Percentiles rank a stretch among this genome's conserved stretches.
Evolutionary conservation across 768 basidiomycete species (phyloP).

Genomic region (Collybiopsis confluens): DNA sequence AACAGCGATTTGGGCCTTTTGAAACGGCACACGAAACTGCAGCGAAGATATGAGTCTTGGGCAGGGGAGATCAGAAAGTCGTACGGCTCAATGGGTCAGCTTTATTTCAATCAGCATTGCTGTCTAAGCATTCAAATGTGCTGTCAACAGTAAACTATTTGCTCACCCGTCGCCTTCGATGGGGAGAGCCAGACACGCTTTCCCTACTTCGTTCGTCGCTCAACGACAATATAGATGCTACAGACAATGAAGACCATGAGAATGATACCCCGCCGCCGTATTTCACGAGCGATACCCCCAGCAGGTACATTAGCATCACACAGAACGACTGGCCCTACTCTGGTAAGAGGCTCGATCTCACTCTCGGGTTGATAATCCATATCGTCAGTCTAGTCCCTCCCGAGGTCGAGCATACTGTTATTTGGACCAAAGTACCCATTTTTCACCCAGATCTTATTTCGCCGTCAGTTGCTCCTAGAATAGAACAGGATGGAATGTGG

Average conservation of each 20-base stretch:
- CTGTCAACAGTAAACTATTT: slow-evolving; percentile 60
- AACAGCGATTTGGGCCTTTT: slow-evolving; percentile 76
- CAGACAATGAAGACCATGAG: slow-evolving; percentile 5
- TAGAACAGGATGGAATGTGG: slow-evolving; percentile 75
- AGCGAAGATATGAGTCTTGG: slow-evolving; percentile 65
- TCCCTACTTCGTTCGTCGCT: slow-evolving; percentile 56
- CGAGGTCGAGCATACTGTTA: slow-evolving; percentile 67
- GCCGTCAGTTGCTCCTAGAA: slow-evolving; percentile 44
- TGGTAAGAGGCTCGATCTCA: slow-evolving; percentile 34
- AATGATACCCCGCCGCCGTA: slow-evolving; percentile 40
- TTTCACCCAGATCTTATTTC: slow-evolving; percentile 57
- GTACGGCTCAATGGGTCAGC: slow-evolving; percentile 66
- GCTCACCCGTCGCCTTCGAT: slow-evolving; percentile 62
- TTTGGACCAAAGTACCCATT: slow-evolving; percentile 77
- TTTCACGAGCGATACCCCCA: slow-evolving; percentile 61
- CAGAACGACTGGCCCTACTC: slow-evolving; percentile 91
- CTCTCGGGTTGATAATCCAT: not conserved
- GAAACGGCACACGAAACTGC: slow-evolving; percentile 68
- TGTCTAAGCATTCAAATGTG: not conserved
- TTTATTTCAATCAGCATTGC: not conserved
- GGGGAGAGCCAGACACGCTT: slow-evolving; percentile 67
- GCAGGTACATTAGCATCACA: slow-evolving; percentile 61
- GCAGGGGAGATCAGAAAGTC: slow-evolving; percentile 43
- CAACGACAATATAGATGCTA: slow-evolving; percentile 18
- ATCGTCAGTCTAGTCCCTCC: slow-evolving; percentile 44